A percentile compares a stretch with the other conserved stretches of the same genome.
Evolutionary conservation across 257 asterid genomes (phyloP).

Genomic region (Jasminum sambac): DNA sequence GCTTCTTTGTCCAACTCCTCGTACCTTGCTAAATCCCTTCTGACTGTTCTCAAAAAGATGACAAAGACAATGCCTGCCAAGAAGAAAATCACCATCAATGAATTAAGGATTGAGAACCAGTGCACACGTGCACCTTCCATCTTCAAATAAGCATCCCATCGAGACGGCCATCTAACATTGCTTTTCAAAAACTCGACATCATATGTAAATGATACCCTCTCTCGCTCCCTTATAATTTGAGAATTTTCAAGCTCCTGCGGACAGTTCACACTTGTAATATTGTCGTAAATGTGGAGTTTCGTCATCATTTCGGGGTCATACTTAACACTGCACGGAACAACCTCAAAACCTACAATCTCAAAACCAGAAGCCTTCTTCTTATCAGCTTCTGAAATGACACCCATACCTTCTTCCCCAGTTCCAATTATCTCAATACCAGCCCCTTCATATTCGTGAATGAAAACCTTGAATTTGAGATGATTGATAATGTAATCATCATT

Average conservation of each 20-base stretch:
- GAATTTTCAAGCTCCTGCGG: conserved; percentile 41
- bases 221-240: conserved; percentile 43
- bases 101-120: conserved; percentile 52
- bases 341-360: conserved; percentile 55
- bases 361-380: conserved; percentile 40
- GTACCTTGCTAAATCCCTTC: conserved; percentile 49
- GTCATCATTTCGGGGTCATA: conserved; percentile 41
- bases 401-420: conserved; percentile 42
- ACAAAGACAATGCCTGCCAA: conserved; percentile 54
- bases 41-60: conserved; percentile 47
- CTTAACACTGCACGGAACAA: conserved; percentile 45
- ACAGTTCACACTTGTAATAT: conserved; percentile 24
- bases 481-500: conserved; percentile 43
- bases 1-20: conserved; percentile 54
- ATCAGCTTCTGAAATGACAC: conserved; percentile 40
- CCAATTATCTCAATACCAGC: conserved; percentile 42
- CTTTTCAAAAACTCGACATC: conserved; percentile 48
- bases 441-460: conserved; percentile 45
- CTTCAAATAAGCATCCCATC: conserved; percentile 58
- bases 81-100: conserved; percentile 47
- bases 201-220: conserved; percentile 45
- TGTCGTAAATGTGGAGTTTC: conserved; percentile 38
- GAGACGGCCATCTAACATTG: conserved; percentile 48
- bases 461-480: conserved; percentile 45
- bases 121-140: conserved; percentile 55